These are phyloP conservation scores for Saccharomycopsis fodiens DNA, from an alignment of 805 yeast genomes.

Conservation along the genomic window DNA sequence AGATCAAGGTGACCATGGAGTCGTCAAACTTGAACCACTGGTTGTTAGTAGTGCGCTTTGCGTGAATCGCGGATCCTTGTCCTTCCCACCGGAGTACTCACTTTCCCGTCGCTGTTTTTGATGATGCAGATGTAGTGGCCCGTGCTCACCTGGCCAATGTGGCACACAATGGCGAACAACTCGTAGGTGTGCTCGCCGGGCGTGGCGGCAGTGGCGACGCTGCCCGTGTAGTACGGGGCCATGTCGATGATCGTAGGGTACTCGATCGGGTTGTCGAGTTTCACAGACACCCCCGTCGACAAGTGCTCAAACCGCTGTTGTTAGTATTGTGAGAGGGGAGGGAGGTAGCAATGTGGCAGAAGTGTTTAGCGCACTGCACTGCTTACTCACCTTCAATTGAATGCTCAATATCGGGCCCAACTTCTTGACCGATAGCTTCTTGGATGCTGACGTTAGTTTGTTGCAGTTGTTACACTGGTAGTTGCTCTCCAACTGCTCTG, in stretches of 20 bases:
- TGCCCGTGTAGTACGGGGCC: slow-evolving; percentile 42
- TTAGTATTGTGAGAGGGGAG: neutral
- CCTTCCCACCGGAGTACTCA: slow-evolving; percentile 22
- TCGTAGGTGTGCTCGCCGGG: slow-evolving; percentile 53
- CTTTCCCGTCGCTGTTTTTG: slow-evolving; percentile 53
- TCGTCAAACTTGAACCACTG: slow-evolving; percentile 93
- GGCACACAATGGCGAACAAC: slow-evolving; percentile 79
- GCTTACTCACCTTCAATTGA: slow-evolving; percentile 58
- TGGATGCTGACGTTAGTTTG: slow-evolving; percentile 55
- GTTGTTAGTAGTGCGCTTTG: neutral
- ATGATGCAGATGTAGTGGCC: slow-evolving; percentile 88
- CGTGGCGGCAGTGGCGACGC: slow-evolving; percentile 11
- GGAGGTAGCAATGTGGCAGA: neutral
- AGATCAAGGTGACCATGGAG: slow-evolving; percentile 62
- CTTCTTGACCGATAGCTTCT: slow-evolving; percentile 59
- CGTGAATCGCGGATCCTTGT: neutral
- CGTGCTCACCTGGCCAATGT: slow-evolving; percentile 87
- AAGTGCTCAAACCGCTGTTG: slow-evolving; percentile 32
- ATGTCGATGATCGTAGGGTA: slow-evolving; percentile 72
- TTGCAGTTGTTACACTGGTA: slow-evolving; percentile 67
- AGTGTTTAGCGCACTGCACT: too few species aligned
- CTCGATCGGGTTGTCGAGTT: slow-evolving; percentile 66
- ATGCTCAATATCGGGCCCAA: slow-evolving; percentile 75
- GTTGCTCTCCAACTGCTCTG: slow-evolving; percentile 67
- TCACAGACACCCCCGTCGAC: slow-evolving; percentile 40